Conservation (phyloP, 1,284 basidiomycete species). For the Sphagnurus paluster region DNA sequence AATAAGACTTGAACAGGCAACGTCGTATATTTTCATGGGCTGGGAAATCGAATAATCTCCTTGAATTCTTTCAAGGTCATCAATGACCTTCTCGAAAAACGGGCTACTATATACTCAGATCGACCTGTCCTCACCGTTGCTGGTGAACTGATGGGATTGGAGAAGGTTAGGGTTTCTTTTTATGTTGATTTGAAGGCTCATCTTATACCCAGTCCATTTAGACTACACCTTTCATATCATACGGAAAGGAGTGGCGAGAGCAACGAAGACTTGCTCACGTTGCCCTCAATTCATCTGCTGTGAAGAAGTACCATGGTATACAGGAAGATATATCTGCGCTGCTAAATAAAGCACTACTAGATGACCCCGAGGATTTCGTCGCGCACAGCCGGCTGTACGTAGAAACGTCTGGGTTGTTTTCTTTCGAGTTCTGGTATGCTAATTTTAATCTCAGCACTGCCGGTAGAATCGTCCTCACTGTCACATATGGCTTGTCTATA, state of each 20-base stretch:
- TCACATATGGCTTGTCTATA: conserved; percentile 27
- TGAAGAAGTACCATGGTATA: conserved; percentile 24
- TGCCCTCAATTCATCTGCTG: conserved; percentile 22
- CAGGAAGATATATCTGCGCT: conserved; percentile 15
- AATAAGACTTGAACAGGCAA: no score
- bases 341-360: not conserved
- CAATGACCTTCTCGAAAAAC: conserved; percentile 1
- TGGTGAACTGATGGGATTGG: conserved; percentile 1
- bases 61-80: not conserved
- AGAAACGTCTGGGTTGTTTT: not conserved
- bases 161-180: not conserved
- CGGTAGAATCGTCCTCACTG: conserved; percentile 24
- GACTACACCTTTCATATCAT: conserved; percentile 25
- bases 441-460: conserved; percentile 6
- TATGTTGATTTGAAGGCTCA: not conserved
- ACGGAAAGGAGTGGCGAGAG: conserved; percentile 25
- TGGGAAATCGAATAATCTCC: not conserved
- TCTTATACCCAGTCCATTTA: no score
- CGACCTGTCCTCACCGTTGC: conserved; percentile 1
- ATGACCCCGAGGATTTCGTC: not conserved
- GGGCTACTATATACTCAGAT: not conserved
- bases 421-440: not conserved
- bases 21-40: not conserved
- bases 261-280: conserved; percentile 25
- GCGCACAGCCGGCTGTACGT: not conserved